A percentile compares a stretch with the other conserved stretches of the same genome.
phyloP scores from a whole-genome alignment of 2,329 filamentous ascomycete genomes.

The Pestalotiopsis sp. region DNA sequence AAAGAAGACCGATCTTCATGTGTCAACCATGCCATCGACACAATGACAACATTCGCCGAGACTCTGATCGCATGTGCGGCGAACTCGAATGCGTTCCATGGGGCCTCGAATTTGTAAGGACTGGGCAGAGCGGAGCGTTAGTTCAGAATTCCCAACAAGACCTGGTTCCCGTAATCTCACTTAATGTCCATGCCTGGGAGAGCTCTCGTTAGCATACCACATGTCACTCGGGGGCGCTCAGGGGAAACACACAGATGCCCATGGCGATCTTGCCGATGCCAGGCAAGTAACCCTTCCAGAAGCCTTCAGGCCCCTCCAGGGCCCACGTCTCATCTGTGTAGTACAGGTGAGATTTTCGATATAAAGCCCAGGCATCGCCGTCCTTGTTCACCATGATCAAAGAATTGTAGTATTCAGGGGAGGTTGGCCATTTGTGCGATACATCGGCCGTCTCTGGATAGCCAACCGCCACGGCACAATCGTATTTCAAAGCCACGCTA shows the following conservation, averaged over 20 bases:
- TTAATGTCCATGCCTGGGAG: constrained; percentile 62
- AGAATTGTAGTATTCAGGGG: constrained; percentile 45
- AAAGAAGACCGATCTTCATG: constrained; percentile 49
- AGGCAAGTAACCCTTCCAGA: constrained; percentile 47
- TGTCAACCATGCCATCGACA: constrained; percentile 82
- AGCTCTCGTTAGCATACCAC: constrained; percentile 1
- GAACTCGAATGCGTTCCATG: constrained; percentile 53
- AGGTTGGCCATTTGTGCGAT: constrained; percentile 49
- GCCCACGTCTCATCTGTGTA: constrained; percentile 66
- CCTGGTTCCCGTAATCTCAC: constrained; percentile 38
- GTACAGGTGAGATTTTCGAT: constrained; percentile 62
- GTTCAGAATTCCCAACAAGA: constrained; percentile 22
- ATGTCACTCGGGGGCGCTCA: constrained; percentile 8
- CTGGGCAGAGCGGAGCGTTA: constrained; percentile 29
- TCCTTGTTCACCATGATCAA: constrained; percentile 58
- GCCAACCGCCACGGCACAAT: constrained; percentile 70
- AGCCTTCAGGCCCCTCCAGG: constrained; percentile 54
- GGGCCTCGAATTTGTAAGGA: constrained; percentile 54
- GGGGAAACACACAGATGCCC: constrained; percentile 57
- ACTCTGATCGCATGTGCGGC: constrained; percentile 59
- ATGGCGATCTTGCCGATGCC: constrained; percentile 56
- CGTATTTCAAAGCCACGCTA: constrained; percentile 64
- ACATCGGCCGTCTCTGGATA: constrained; percentile 73
- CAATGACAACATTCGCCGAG: constrained; percentile 63
- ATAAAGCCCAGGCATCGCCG: constrained; percentile 64